Evolutionary conservation across 176 grass and related monocot genomes (phyloP).

Genomic region (Hsuehochloa calcarea): DNA sequence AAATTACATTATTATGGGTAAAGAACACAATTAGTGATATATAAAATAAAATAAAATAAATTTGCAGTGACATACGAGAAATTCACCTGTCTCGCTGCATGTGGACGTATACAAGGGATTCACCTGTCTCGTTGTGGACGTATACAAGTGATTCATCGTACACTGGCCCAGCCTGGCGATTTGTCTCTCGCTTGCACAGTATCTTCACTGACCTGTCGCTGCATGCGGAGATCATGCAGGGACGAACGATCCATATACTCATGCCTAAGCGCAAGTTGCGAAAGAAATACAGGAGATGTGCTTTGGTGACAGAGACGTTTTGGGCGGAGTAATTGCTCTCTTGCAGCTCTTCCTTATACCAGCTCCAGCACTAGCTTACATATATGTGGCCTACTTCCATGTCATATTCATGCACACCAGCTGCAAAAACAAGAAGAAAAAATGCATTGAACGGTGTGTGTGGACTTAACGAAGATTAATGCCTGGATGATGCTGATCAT

Average conservation of each 20-base stretch:
- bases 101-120: too few relatives aligned
- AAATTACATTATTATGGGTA: too few relatives aligned
- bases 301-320: too few relatives aligned
- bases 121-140: too few relatives aligned
- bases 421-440: background rate
- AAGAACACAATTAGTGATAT: too few relatives aligned
- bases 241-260: background rate
- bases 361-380: too few relatives aligned
- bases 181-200: background rate
- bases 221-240: background rate
- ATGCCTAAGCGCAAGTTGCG: background rate
- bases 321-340: background rate
- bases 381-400: background rate
- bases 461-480: background rate
- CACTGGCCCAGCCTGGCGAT: background rate
- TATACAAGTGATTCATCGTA: too few relatives aligned
- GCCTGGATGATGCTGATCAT: background rate
- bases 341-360: too few relatives aligned
- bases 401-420: background rate
- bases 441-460: background rate
- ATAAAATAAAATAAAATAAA: too few relatives aligned
- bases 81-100: too few relatives aligned
- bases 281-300: background rate
- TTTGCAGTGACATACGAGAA: too few relatives aligned
- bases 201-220: background rate